Evolutionary conservation across 257 asterid genomes (phyloP).

Genomic region (Craterostigma plantagineum): DNA sequence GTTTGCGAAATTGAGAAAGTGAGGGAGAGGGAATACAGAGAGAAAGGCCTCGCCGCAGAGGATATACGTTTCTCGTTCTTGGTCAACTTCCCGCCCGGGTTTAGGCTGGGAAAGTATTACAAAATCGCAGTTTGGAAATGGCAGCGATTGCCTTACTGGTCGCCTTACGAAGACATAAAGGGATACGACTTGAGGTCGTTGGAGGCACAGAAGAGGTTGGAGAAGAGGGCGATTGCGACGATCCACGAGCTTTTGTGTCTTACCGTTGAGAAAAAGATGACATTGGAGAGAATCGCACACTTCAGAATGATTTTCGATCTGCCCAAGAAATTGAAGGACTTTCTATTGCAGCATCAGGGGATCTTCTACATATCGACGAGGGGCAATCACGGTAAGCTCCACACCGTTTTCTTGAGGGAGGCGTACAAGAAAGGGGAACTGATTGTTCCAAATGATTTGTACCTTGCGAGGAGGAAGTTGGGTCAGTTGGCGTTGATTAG

Average conservation of each 20-base stretch:
- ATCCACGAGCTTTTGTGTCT: slow-evolving; percentile 54
- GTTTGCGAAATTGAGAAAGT: slow-evolving; percentile 50
- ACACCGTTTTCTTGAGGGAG: slow-evolving; percentile 78
- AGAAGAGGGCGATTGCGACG: slow-evolving; percentile 74
- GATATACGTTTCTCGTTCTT: slow-evolving; percentile 58
- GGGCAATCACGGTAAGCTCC: slow-evolving; percentile 76
- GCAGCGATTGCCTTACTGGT: slow-evolving; percentile 95
- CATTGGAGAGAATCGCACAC: slow-evolving; percentile 69
- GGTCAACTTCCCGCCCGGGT: slow-evolving; percentile 78
- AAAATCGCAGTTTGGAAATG: slow-evolving; percentile 85
- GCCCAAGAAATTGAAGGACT: slow-evolving; percentile 80
- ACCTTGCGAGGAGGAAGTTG: slow-evolving; percentile 70
- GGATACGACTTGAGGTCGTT: slow-evolving; percentile 72
- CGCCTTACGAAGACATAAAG: slow-evolving; percentile 61
- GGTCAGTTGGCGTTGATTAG: slow-evolving; percentile 45
- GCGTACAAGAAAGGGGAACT: slow-evolving; percentile 73
- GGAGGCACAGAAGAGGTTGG: slow-evolving; percentile 87
- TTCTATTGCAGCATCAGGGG: slow-evolving; percentile 81
- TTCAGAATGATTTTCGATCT: slow-evolving; percentile 59
- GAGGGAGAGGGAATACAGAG: slow-evolving; percentile 62
- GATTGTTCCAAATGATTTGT: slow-evolving; percentile 53
- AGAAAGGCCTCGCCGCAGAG: slow-evolving; percentile 62
- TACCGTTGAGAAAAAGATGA: slow-evolving; percentile 67
- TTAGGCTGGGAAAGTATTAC: slow-evolving; percentile 67
- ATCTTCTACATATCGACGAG: slow-evolving; percentile 65